phyloP scores from a whole-genome alignment of 179 eudicot genomes.

The Carnegiea gigantea region DNA sequence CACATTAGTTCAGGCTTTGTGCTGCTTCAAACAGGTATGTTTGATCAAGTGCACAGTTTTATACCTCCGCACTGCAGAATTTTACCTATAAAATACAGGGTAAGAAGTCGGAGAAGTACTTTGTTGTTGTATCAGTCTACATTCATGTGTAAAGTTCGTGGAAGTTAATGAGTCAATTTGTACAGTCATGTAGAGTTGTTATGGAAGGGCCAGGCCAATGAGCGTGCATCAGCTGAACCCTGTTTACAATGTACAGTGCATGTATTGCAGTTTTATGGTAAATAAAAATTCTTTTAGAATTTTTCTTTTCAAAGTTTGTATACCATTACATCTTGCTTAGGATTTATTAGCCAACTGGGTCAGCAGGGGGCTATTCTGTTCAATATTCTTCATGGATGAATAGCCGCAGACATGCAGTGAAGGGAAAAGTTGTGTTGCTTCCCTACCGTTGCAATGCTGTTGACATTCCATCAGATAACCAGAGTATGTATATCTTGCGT shows the following conservation, averaged over 20 bases:
- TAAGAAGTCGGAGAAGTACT: neutral
- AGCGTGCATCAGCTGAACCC: neutral
- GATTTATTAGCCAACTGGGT: neutral
- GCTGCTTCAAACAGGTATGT: neutral
- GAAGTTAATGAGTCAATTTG: conserved; percentile 6
- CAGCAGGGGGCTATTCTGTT: neutral
- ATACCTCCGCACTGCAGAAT: neutral
- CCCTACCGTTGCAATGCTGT: too few relatives aligned
- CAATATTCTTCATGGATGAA: too few relatives aligned
- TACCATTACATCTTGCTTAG: neutral
- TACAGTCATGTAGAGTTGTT: neutral
- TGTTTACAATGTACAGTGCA: neutral
- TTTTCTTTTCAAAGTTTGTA: neutral
- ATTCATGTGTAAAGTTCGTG: neutral
- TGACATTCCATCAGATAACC: too few relatives aligned
- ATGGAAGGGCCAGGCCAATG: neutral
- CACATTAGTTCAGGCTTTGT: neutral
- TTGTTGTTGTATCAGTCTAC: neutral
- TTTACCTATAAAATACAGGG: neutral
- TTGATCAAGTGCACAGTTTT: neutral
- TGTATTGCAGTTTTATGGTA: neutral
- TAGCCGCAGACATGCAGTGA: too few relatives aligned
- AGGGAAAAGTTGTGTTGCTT: too few relatives aligned
- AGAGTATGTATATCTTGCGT: too few relatives aligned
- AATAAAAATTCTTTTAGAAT: neutral